Evolutionary conservation across 208 protist species (phyloP).

Genomic region (Vickermania spadyakhi): DNA sequence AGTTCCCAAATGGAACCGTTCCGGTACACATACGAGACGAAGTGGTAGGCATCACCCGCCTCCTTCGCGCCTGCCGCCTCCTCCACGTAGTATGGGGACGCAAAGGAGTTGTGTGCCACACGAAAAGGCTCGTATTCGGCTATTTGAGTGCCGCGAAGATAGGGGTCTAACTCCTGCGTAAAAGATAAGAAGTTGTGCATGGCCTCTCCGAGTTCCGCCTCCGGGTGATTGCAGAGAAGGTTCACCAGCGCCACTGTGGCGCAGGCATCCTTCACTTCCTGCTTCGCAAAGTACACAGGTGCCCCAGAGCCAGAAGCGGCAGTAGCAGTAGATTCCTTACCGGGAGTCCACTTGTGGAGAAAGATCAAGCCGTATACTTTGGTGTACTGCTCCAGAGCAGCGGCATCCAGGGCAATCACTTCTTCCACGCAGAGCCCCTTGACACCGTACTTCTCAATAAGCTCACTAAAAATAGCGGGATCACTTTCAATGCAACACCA

Average conservation of each 20-base stretch:
- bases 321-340: constrained; percentile 13
- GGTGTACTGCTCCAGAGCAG: constrained; percentile 24
- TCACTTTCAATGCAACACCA: constrained; percentile 97
- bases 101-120: constrained; percentile 95
- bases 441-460: constrained; percentile 93
- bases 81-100: constrained; percentile 61
- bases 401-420: constrained; percentile 86
- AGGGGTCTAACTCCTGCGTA: constrained; percentile 50
- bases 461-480: constrained; percentile 96
- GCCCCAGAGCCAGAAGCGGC: constrained; percentile 7
- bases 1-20: constrained; percentile 95
- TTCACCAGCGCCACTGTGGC: constrained; percentile 97
- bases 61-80: constrained; percentile 13
- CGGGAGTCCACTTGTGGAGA: constrained; percentile 93
- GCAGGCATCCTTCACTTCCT: constrained; percentile 96
- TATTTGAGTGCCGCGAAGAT: constrained; percentile 67
- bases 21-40: constrained; percentile 92
- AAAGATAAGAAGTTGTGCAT: constrained; percentile 78
- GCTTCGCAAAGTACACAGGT: constrained; percentile 94
- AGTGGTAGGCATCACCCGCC: constrained; percentile 94
- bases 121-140: constrained; percentile 81
- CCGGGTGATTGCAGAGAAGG: constrained; percentile 90
- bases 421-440: constrained; percentile 95
- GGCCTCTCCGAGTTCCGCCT: constrained; percentile 87
- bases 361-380: constrained; percentile 95